Evolutionary conservation across 148 eudicot species (phyloP).

Genomic region (Cornus controversa): DNA sequence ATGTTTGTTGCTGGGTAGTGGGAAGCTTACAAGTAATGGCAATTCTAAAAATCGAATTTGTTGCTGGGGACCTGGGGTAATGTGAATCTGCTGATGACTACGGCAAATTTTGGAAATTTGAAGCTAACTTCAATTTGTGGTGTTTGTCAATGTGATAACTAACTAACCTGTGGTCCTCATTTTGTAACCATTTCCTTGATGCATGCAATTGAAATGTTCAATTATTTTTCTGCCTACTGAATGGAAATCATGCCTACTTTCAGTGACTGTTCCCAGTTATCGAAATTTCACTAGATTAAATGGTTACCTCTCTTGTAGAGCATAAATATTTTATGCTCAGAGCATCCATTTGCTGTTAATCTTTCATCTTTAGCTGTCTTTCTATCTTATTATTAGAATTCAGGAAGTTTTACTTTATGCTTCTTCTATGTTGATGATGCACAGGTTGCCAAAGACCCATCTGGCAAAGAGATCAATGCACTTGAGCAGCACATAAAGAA

Average conservation of each 20-base stretch:
- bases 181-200: neutral
- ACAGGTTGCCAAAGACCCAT: slow-evolving; percentile 24
- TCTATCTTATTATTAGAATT: neutral
- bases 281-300: too few relatives aligned
- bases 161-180: neutral
- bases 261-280: too few relatives aligned
- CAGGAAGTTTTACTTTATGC: neutral
- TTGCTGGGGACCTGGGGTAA: neutral
- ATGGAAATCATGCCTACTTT: too few relatives aligned
- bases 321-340: too few relatives aligned
- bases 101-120: neutral
- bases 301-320: too few relatives aligned
- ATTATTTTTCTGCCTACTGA: too few relatives aligned
- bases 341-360: too few relatives aligned
- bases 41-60: too few relatives aligned
- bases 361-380: neutral
- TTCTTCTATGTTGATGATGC: neutral
- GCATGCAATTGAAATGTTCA: too few relatives aligned
- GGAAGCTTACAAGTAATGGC: too few relatives aligned
- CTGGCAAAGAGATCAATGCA: slow-evolving; percentile 25
- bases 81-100: neutral
- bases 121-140: too few relatives aligned
- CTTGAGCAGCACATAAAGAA: slow-evolving; percentile 30
- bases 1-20: neutral
- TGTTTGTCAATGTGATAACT: too few relatives aligned